These are phyloP conservation scores for Begonia peltatifolia DNA, from an alignment of 306 rosid genomes.

Conservation along the genomic window DNA sequence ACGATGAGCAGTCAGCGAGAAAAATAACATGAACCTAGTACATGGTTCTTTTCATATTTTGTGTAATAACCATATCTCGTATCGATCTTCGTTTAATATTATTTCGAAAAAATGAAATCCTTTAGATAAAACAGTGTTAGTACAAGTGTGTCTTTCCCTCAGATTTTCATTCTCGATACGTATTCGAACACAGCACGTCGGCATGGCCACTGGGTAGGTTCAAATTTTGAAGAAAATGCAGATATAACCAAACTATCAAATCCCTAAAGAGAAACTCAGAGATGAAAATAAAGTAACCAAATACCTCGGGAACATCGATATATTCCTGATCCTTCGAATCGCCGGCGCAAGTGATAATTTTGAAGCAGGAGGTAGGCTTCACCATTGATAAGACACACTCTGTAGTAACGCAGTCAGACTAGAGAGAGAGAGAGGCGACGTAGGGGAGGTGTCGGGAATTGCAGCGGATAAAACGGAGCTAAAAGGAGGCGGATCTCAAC, in stretches of 20 bases:
- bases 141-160: too few relatives aligned
- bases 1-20: too few relatives aligned
- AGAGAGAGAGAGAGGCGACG: slow-evolving; percentile 12
- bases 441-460: slow-evolving; percentile 36
- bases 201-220: too few relatives aligned
- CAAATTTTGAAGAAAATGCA: not conserved
- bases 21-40: too few relatives aligned
- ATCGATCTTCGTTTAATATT: too few relatives aligned
- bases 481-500: slow-evolving; percentile 52
- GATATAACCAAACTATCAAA: not conserved
- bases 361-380: slow-evolving; percentile 72
- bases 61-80: not conserved
- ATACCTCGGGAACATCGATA: slow-evolving; percentile 33
- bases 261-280: not conserved
- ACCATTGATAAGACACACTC: slow-evolving; percentile 29
- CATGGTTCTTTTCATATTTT: too few relatives aligned
- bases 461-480: slow-evolving; percentile 16
- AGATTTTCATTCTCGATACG: too few relatives aligned
- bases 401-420: slow-evolving; percentile 2
- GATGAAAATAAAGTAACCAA: slow-evolving; percentile 1
- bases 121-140: too few relatives aligned
- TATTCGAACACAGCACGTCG: too few relatives aligned
- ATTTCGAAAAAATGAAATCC: too few relatives aligned
- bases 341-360: slow-evolving; percentile 59
- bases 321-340: slow-evolving; percentile 46